Percentiles rank a stretch among this genome's conserved stretches.
phyloP scores from a whole-genome alignment of 768 basidiomycete genomes.

The Boletus coccyginus region DNA sequence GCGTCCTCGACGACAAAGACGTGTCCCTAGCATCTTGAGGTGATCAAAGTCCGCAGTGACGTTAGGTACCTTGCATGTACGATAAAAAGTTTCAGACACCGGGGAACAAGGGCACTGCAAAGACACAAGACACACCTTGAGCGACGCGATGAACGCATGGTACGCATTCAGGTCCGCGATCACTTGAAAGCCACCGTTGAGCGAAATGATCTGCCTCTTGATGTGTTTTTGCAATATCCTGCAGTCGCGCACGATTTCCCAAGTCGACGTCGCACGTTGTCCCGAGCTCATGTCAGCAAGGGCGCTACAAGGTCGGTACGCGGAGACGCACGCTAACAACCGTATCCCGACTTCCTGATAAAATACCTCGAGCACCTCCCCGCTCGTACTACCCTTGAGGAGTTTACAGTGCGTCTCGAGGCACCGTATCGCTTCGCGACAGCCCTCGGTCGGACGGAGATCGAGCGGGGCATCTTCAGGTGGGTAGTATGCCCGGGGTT shows the following conservation, averaged over 20 bases:
- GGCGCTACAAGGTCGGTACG: no score
- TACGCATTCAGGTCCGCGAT: conserved; percentile 97
- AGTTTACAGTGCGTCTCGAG: conserved; percentile 89
- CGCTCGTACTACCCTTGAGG: conserved; percentile 89
- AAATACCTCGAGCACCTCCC: conserved; percentile 96
- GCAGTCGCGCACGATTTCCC: background rate
- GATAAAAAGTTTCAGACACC: background rate
- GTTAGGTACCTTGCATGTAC: conserved; percentile 52
- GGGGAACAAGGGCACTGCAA: background rate
- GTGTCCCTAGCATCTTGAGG: conserved; percentile 95
- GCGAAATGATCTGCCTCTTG: conserved; percentile 94
- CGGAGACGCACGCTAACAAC: conserved; percentile 64
- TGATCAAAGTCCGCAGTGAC: conserved; percentile 89
- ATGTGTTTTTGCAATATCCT: conserved; percentile 93
- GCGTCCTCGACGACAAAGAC: conserved; percentile 96
- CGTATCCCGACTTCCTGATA: conserved; percentile 96
- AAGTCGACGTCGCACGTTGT: background rate
- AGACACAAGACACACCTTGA: conserved; percentile 56
- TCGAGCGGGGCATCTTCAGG: conserved; percentile 77
- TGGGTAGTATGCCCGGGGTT: conserved; percentile 88
- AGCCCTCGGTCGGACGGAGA: conserved; percentile 82
- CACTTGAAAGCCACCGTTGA: conserved; percentile 91
- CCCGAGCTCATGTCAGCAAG: background rate
- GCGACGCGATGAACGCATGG: conserved; percentile 79
- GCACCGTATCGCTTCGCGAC: conserved; percentile 85